Conservation (phyloP, 345 rosid species). For the Euphorbia tirucalli region DNA sequence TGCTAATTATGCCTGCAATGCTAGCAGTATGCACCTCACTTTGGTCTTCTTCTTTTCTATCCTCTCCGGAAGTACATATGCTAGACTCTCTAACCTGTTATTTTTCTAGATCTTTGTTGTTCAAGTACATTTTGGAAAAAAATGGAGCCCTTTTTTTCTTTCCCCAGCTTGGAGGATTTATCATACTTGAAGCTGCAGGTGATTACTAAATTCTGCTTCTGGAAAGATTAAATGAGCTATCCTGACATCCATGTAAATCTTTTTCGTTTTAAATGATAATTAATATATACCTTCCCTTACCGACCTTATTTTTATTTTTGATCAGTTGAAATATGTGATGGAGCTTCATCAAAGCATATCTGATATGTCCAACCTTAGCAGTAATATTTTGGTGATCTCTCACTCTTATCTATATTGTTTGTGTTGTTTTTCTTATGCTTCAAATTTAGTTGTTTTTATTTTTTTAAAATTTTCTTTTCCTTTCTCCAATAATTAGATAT, state of each 20-base stretch:
- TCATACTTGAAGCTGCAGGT: constrained; percentile 51
- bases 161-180: constrained; percentile 33
- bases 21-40: constrained; percentile 41
- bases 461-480: too few species aligned
- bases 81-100: neutral
- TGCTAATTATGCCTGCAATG: constrained; percentile 43
- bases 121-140: constrained; percentile 52
- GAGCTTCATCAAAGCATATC: constrained; percentile 26
- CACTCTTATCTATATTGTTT: neutral
- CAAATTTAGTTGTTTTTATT: neutral
- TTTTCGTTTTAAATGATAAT: neutral
- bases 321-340: constrained; percentile 30
- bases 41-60: neutral
- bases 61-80: neutral
- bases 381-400: constrained; percentile 18
- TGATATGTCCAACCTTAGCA: constrained; percentile 15
- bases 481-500: too few species aligned
- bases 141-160: constrained; percentile 40
- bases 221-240: constrained; percentile 2
- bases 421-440: neutral
- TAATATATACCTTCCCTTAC: neutral
- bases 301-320: constrained; percentile 9
- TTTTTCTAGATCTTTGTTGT: constrained; percentile 44
- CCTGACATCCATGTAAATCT: constrained; percentile 1
- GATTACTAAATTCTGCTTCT: constrained; percentile 9